Evolutionary conservation across 768 basidiomycete species (phyloP), one percentile per base, ranked within the genome.

Genomic region (Cyathus striatus): DNA sequence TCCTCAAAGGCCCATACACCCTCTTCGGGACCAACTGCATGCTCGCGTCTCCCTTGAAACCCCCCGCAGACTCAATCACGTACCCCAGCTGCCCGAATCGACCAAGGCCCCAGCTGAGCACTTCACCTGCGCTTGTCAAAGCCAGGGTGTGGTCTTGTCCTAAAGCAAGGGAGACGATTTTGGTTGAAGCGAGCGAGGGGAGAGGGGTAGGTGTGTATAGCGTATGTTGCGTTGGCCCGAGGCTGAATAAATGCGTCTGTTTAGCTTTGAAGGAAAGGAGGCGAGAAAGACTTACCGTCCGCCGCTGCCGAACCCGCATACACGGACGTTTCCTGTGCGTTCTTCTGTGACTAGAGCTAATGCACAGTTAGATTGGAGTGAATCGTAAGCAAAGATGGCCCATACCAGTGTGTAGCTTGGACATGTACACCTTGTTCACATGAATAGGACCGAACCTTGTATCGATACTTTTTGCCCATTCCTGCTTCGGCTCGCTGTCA

Each of bases 111-210:
- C 93, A 98, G 18, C 83, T 91, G 27, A 84, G 77, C 3, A 97
- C 79, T 54, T 93, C 90, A 3, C 95, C 93, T 0, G 73, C 58
- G 20, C 69, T 76, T 0, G 92, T 94, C 22, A 98, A 66, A 1
- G 81, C 87, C 22, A 98, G 77, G 0, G 94, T 94, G 57, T 98
- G 96, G 54, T 99, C 96, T 59, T 95, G 95, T 9, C 90, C 94
- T 5, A 93, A 70, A 0, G 92, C 90, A 20, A 97, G 76, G 12
- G 79, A 68, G 5, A 71, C 64, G 23, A 93, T 65, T 27, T 80
- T 69, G 1, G 76, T 63, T 23, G 30, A 32, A 16, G 30, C 3
- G 5, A 32, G 30, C 3, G 30, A 32, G 1, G 74, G 56, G 13
- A 89, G 60, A 1, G 83, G 78, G 32, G 75, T 75, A 23, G 92